phyloP scores from a whole-genome alignment of 208 protist genomes.

The Leishmania aethiopica region DNA sequence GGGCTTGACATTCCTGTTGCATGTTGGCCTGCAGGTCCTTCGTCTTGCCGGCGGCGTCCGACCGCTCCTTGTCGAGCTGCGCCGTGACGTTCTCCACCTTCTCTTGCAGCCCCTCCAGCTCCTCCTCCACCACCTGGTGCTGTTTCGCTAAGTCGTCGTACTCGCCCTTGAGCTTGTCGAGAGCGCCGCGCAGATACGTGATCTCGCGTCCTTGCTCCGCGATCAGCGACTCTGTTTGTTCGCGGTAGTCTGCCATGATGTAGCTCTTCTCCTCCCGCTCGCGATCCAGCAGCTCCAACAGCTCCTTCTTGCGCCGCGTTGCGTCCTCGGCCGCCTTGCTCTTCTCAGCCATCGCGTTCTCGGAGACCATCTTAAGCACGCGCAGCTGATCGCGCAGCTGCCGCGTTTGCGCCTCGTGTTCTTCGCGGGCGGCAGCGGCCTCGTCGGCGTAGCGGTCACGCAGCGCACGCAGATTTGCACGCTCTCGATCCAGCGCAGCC shows the following conservation, averaged over 20 bases:
- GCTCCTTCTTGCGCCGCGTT: constrained; percentile 63
- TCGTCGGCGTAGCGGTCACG: constrained; percentile 51
- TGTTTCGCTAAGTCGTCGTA: constrained; percentile 48
- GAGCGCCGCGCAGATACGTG: constrained; percentile 55
- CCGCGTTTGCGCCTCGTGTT: constrained; percentile 68
- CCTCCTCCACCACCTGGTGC: constrained; percentile 39
- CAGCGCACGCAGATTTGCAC: constrained; percentile 35
- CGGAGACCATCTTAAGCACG: constrained; percentile 73
- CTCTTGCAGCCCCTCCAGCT: constrained; percentile 39
- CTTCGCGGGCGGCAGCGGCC: constrained; percentile 43
- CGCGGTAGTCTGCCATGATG: constrained; percentile 90
- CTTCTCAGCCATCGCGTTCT: constrained; percentile 80
- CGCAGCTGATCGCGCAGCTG: constrained; percentile 82
- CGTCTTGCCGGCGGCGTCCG: constrained; percentile 40
- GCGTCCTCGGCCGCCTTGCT: constrained; percentile 58
- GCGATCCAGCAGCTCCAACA: constrained; percentile 71
- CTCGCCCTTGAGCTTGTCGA: constrained; percentile 57
- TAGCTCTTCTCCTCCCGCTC: constrained; percentile 86
- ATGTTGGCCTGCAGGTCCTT: constrained; percentile 53
- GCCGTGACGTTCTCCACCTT: constrained; percentile 39
- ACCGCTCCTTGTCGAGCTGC: constrained; percentile 47
- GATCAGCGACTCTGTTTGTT: constrained; percentile 88
- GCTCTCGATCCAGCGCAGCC: constrained; percentile 66
- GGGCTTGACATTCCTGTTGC: constrained; percentile 35
- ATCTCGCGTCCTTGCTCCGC: constrained; percentile 87